Conservation (phyloP, 2,329 filamentous ascomycete genomes). For the Monilinia vaccinii-corymbosi region DNA sequence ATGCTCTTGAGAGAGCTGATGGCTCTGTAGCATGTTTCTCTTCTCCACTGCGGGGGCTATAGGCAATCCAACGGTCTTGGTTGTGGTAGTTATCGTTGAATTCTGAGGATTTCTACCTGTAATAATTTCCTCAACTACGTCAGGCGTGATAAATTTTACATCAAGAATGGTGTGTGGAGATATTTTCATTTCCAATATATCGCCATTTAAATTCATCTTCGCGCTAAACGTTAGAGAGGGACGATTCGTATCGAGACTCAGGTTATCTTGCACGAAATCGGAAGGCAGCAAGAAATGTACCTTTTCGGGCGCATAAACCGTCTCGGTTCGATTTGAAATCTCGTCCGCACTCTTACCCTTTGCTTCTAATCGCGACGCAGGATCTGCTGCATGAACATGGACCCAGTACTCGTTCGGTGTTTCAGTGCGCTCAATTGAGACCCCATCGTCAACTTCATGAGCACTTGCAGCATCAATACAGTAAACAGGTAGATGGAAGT, state of each 20-base stretch:
- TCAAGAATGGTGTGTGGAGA: slow-evolving; percentile 44
- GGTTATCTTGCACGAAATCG: slow-evolving; percentile 38
- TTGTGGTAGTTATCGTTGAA: slow-evolving; percentile 13
- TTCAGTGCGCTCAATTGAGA: slow-evolving; percentile 58
- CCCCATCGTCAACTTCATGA: slow-evolving; percentile 67
- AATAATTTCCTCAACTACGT: slow-evolving; percentile 36
- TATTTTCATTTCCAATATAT: slow-evolving; percentile 45
- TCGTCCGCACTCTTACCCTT: slow-evolving; percentile 49
- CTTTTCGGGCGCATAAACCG: slow-evolving; percentile 51
- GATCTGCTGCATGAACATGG: slow-evolving; percentile 71
- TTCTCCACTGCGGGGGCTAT: slow-evolving; percentile 20
- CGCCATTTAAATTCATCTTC: slow-evolving; percentile 43
- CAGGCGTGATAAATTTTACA: slow-evolving; percentile 48
- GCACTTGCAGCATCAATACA: slow-evolving; percentile 63
- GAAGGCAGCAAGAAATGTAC: slow-evolving; percentile 49
- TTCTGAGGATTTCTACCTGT: slow-evolving; percentile 6
- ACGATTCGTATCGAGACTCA: slow-evolving; percentile 44
- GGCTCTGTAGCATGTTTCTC: slow-evolving; percentile 35
- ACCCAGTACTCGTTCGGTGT: slow-evolving; percentile 55
- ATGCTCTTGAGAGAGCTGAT: slow-evolving; percentile 36
- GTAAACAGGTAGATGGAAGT: slow-evolving; percentile 54
- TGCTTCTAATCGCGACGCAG: slow-evolving; percentile 58
- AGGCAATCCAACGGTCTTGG: neutral
- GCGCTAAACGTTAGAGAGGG: slow-evolving; percentile 56
- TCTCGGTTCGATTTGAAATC: slow-evolving; percentile 51